Evolutionary conservation across 495 filamentous ascomycete genomes (phyloP).

Genomic region (Hypoxylon fuscum): DNA sequence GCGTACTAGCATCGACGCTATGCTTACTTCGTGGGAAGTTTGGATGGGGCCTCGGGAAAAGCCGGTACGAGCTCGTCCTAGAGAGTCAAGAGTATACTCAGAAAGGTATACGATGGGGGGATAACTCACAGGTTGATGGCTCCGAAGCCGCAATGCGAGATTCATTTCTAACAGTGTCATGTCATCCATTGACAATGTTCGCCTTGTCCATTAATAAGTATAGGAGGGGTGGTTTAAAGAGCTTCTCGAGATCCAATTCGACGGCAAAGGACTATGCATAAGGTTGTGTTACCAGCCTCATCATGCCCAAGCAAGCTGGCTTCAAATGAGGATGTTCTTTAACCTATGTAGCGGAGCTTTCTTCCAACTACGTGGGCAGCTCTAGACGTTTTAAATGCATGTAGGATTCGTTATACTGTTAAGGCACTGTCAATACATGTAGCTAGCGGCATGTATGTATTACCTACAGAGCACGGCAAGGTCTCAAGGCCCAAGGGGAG

Average conservation of each 20-base stretch:
- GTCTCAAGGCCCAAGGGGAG: conserved; percentile 1
- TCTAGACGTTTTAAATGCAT: conserved; percentile 23
- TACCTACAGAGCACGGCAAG: not conserved
- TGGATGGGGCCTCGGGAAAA: conserved; percentile 38
- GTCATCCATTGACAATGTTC: conserved; percentile 34
- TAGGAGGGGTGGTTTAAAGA: conserved; percentile 11
- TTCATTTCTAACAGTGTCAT: conserved; percentile 37
- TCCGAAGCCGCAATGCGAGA: conserved; percentile 40
- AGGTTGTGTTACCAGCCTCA: conserved; percentile 40
- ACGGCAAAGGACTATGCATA: conserved; percentile 37
- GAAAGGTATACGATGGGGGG: not conserved
- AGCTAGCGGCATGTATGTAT: not conserved
- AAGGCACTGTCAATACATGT: conserved; percentile 1
- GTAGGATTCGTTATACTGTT: conserved; percentile 1
- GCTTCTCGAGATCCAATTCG: conserved; percentile 31
- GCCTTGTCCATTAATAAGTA: conserved; percentile 35
- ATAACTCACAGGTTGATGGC: conserved; percentile 15
- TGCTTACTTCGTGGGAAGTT: conserved; percentile 31
- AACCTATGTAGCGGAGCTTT: conserved; percentile 32
- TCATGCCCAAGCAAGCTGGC: conserved; percentile 23
- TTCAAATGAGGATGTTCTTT: conserved; percentile 18
- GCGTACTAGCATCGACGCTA: conserved; percentile 38
- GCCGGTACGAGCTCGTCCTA: conserved; percentile 19
- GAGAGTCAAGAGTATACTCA: conserved; percentile 10
- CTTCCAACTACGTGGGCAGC: conserved; percentile 17